Percentiles rank a stretch among this genome's conserved stretches.
Conservation (phyloP, 768 basidiomycete species). For the Goffeauzyma gilvescens region DNA sequence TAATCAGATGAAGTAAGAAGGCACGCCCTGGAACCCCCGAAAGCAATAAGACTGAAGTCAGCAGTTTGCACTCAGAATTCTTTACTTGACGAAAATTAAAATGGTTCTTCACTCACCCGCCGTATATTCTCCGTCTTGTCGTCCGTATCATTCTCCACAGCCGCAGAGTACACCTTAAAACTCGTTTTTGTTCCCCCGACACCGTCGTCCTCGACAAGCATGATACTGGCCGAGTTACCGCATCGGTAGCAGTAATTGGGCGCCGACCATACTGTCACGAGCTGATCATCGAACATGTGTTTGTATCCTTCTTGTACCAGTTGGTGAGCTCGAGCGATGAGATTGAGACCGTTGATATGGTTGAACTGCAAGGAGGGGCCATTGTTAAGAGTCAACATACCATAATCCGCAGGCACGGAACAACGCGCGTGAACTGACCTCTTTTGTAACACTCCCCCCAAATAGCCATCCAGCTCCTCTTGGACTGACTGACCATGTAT, state of each 20-base stretch:
- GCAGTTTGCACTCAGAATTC: background rate
- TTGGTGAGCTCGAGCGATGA: slow-evolving; percentile 91
- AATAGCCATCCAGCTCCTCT: slow-evolving; percentile 94
- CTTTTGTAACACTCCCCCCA: slow-evolving; percentile 62
- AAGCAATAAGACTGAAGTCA: background rate
- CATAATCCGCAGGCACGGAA: background rate
- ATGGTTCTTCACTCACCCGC: slow-evolving; percentile 38
- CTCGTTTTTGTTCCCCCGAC: slow-evolving; percentile 39
- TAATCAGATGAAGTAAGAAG: slow-evolving; percentile 13
- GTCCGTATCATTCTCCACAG: slow-evolving; percentile 73
- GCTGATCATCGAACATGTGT: slow-evolving; percentile 30
- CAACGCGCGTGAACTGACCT: slow-evolving; percentile 37
- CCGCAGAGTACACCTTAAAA: slow-evolving; percentile 73
- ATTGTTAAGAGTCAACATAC: background rate
- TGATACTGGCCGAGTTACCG: slow-evolving; percentile 77
- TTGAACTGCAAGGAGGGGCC: slow-evolving; percentile 54
- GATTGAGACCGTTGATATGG: slow-evolving; percentile 63
- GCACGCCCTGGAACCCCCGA: slow-evolving; percentile 7
- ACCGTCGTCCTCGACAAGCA: slow-evolving; percentile 52
- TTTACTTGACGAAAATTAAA: background rate
- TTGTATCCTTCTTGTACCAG: slow-evolving; percentile 44
- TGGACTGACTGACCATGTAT: slow-evolving; percentile 92
- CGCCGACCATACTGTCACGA: slow-evolving; percentile 98
- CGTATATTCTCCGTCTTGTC: slow-evolving; percentile 51
- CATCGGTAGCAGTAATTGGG: slow-evolving; percentile 78